Conservation (phyloP, 306 rosid genomes). For the Parietaria judaica region DNA sequence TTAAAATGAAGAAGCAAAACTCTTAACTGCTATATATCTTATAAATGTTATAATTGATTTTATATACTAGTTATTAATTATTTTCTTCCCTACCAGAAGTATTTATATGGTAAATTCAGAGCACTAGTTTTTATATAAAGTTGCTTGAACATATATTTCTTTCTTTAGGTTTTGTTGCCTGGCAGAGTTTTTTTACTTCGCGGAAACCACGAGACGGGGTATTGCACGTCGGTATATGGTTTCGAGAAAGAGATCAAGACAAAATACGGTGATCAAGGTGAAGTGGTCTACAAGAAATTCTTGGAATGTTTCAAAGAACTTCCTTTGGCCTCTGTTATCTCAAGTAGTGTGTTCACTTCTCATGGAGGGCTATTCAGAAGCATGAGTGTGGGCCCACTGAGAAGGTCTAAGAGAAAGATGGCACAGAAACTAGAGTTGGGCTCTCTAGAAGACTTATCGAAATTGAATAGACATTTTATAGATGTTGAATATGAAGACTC, state of each 20-base stretch:
- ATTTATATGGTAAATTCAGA: not conserved
- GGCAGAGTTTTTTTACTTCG: constrained; percentile 74
- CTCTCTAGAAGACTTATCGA: constrained; percentile 61
- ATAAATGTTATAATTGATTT: too few species aligned
- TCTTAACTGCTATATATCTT: too few species aligned
- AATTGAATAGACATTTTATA: constrained; percentile 42
- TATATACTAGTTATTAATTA: too few species aligned
- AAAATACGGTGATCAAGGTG: constrained; percentile 66
- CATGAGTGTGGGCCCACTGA: constrained; percentile 25
- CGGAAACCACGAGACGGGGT: constrained; percentile 73
- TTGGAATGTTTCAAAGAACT: constrained; percentile 75
- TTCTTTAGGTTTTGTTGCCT: constrained; percentile 76
- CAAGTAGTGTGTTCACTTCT: constrained; percentile 61
- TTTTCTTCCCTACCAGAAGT: not conserved
- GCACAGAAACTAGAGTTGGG: constrained; percentile 54
- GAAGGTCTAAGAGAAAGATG: constrained; percentile 43
- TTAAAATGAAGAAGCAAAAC: too few species aligned
- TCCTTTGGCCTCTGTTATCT: constrained; percentile 77
- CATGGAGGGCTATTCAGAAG: constrained; percentile 91
- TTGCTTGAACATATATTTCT: constrained; percentile 18
- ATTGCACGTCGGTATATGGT: constrained; percentile 56
- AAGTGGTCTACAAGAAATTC: constrained; percentile 57
- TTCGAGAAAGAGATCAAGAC: constrained; percentile 62
- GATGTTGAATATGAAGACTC: constrained; percentile 65
- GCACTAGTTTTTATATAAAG: not conserved